phyloP scores from a whole-genome alignment of 192 early-diverging fungal genomes.

The Dissophora ornata region DNA sequence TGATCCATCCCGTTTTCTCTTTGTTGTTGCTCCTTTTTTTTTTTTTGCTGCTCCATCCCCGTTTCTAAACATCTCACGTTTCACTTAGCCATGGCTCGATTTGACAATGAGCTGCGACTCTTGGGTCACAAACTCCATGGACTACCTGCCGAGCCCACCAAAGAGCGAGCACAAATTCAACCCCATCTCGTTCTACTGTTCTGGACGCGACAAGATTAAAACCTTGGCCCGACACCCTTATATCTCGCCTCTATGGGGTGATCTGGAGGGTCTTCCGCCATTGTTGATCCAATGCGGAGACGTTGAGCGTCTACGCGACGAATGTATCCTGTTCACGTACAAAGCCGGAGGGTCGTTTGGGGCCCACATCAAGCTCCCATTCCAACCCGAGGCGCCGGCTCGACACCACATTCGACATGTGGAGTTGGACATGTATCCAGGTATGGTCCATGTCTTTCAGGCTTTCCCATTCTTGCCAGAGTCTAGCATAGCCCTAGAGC shows the following conservation, averaged over 20 bases:
- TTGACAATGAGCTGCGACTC: constrained; percentile 63
- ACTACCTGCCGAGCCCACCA: constrained; percentile 52
- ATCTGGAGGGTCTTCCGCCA: constrained; percentile 60
- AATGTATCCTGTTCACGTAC: constrained; percentile 53
- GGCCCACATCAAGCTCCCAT: constrained; percentile 7
- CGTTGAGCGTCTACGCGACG: constrained; percentile 58
- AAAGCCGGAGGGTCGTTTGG: constrained; percentile 45
- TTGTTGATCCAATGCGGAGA: constrained; percentile 66
- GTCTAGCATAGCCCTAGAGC: constrained; percentile 20
- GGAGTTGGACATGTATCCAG: constrained; percentile 42
- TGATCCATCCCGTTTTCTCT: background rate
- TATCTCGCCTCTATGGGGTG: constrained; percentile 64
- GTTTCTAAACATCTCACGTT: background rate
- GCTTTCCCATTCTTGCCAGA: constrained; percentile 45
- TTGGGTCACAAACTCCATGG: constrained; percentile 55
- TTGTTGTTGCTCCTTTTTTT: background rate
- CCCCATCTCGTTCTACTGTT: constrained; percentile 59
- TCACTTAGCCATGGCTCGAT: constrained; percentile 65
- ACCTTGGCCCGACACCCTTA: constrained; percentile 60
- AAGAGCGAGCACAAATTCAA: constrained; percentile 50
- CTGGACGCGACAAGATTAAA: constrained; percentile 30
- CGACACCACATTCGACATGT: background rate
- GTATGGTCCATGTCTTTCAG: constrained; percentile 53
- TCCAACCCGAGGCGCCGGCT: background rate
- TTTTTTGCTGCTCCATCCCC: constrained; percentile 5